phyloP scores from a whole-genome alignment of 768 basidiomycete species.

The Kwoniella sp. region DNA sequence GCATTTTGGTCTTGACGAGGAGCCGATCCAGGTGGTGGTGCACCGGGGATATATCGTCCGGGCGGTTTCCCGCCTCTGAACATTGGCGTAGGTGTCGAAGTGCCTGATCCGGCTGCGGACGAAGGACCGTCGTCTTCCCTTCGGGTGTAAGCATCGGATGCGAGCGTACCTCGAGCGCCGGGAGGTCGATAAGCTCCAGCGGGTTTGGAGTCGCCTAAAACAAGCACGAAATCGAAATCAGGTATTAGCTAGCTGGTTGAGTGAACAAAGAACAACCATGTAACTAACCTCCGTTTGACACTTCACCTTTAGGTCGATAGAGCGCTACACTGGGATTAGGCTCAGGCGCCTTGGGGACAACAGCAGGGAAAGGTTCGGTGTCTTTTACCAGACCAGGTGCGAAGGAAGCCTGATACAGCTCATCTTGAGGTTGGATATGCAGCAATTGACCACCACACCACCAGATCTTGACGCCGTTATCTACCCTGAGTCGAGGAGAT shows the following conservation, averaged over 20 bases:
- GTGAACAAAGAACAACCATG: no score
- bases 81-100: conserved; percentile 39
- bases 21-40: conserved; percentile 60
- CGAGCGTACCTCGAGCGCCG: conserved; percentile 83
- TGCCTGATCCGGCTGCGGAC: conserved; percentile 55
- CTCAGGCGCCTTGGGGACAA: conserved; percentile 40
- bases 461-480: conserved; percentile 96
- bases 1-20: conserved; percentile 59
- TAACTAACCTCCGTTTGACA: conserved; percentile 40
- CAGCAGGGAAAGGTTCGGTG: conserved; percentile 38
- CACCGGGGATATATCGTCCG: conserved; percentile 71
- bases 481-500: conserved; percentile 91
- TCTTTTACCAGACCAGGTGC: conserved; percentile 23
- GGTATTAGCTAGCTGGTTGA: conserved; percentile 1
- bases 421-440: conserved; percentile 78
- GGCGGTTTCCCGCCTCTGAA: conserved; percentile 55
- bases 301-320: conserved; percentile 45
- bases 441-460: conserved; percentile 86
- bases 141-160: conserved; percentile 84
- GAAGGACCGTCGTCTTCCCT: conserved; percentile 78
- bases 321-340: conserved; percentile 44
- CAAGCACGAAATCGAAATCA: no score
- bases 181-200: conserved; percentile 91
- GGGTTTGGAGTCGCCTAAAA: conserved; percentile 60
- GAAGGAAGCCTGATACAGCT: conserved; percentile 73